Evolutionary conservation across 805 yeast genomes (phyloP), one percentile per base, ranked within the genome.

Genomic region (Ogataea philodendri): DNA sequence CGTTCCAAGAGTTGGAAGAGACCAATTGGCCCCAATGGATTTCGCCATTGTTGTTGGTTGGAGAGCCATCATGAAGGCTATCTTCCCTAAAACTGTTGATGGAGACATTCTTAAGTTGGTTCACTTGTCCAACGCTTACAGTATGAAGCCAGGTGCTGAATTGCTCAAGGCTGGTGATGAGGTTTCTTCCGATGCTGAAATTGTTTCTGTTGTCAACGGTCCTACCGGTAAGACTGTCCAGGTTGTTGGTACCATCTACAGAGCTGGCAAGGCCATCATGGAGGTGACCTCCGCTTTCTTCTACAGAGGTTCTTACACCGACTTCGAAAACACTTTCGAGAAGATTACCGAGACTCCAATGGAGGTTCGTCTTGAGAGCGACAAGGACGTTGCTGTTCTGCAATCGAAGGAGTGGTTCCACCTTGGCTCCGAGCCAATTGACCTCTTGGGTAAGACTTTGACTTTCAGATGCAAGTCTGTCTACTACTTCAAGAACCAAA

Each of bases 351-450:
- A 93, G 67, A 79, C 87, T 43, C 96, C 97, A 39, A 84, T 81
- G 57, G 83, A 89, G 67, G 70, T 93, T 44, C 60, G 74, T 22
- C 69, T 93, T 57, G 70, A 72, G 44, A 65, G 90, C 32, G 71
- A 85, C 29, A 88, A 86, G 71, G 97, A 93, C 57, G 81, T 88
- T 52, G 96, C 98, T 32, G 87, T 93, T 41, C 74, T 93, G 63
- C 77, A 78, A 57, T 86, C 97, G 16, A 93, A 93, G 74, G 97
- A 93, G 67, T 93, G 99, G 98, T 90, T 94, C 78, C 87, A 86
- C 57, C 72, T 85, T 52, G 84, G 80, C 46, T 69, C 71, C 53
- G 76, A 74, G 42, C 76, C 73, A 30, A 67, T 78, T 49, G 88
- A 85, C 45, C 70, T 93, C 54, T 70, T 85, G 52, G 77, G 80